These are phyloP conservation scores for Phytophthora podocarpi DNA, from an alignment of 352 stramenopile genomes.

Conservation along the genomic window DNA sequence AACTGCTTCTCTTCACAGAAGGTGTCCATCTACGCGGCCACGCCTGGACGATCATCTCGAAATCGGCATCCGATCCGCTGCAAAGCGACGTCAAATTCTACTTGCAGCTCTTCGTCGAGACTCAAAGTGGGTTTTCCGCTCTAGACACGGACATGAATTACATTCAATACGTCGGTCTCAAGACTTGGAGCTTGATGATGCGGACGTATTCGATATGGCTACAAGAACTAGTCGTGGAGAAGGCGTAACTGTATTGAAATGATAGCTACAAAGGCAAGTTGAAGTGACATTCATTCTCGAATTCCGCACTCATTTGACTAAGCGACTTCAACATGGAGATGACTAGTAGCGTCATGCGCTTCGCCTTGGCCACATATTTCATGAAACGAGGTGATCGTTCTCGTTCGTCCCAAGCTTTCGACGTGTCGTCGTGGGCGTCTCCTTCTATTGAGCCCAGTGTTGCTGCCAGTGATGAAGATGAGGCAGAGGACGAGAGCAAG, in stretches of 20 bases:
- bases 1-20: constrained; percentile 2
- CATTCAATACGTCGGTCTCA: no score
- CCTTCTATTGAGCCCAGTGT: constrained; percentile 4
- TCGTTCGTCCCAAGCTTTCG: background rate
- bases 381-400: constrained; percentile 29
- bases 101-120: constrained; percentile 13
- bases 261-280: constrained; percentile 20
- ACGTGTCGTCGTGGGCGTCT: constrained; percentile 1
- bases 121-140: background rate
- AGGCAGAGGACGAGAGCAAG: background rate
- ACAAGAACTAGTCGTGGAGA: no score
- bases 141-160: constrained; percentile 4
- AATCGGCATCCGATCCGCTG: background rate
- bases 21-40: background rate
- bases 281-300: constrained; percentile 34
- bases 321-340: constrained; percentile 37
- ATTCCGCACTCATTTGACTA: constrained; percentile 10
- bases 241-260: no score
- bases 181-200: no score
- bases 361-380: constrained; percentile 46
- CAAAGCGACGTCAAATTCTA: constrained; percentile 4
- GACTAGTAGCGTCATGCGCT: constrained; percentile 38
- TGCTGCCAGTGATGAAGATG: constrained; percentile 8
- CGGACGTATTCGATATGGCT: no score
- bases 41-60: constrained; percentile 13